Conservation (phyloP, 352 stramenopile species). For the Globisporangium okanoganense region DNA sequence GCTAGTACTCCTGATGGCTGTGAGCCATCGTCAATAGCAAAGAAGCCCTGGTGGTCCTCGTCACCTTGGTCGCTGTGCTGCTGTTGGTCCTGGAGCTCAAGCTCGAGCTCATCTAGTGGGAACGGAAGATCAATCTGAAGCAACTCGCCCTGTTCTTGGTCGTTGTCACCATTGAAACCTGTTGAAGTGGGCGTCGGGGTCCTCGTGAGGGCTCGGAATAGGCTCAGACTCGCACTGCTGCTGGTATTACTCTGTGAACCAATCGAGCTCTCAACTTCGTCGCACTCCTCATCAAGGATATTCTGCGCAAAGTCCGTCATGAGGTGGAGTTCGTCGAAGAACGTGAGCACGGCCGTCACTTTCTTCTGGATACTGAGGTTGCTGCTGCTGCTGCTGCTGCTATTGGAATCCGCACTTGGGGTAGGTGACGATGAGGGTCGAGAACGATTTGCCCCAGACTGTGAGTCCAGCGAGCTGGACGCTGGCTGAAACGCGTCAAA, state of each 20-base stretch:
- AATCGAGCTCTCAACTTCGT: conserved; percentile 5
- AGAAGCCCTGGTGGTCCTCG: background rate
- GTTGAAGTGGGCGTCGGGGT: conserved; percentile 23
- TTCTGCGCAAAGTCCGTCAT: conserved; percentile 59
- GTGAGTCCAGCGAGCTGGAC: background rate
- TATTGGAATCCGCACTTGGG: background rate
- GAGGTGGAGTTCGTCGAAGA: conserved; percentile 53
- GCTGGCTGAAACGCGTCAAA: conserved; percentile 32
- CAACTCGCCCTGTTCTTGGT: background rate
- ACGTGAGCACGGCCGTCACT: conserved; percentile 34
- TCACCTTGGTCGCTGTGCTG: background rate
- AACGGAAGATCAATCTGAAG: conserved; percentile 1
- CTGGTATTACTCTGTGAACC: conserved; percentile 32
- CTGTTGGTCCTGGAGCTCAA: conserved; percentile 13
- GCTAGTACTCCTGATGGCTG: too few species aligned
- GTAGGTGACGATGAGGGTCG: background rate
- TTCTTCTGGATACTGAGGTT: conserved; percentile 21
- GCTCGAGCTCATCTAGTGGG: conserved; percentile 16
- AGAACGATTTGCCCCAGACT: background rate
- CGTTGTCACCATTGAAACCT: background rate
- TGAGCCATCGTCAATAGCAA: background rate
- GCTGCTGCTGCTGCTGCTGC: too few species aligned
- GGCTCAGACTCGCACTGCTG: conserved; percentile 37
- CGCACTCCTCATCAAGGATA: conserved; percentile 49
- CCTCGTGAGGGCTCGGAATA: conserved; percentile 24